Base-by-base conservation (phyloP, 176 grass and related monocot species). In the Ananas comosus region DNA sequence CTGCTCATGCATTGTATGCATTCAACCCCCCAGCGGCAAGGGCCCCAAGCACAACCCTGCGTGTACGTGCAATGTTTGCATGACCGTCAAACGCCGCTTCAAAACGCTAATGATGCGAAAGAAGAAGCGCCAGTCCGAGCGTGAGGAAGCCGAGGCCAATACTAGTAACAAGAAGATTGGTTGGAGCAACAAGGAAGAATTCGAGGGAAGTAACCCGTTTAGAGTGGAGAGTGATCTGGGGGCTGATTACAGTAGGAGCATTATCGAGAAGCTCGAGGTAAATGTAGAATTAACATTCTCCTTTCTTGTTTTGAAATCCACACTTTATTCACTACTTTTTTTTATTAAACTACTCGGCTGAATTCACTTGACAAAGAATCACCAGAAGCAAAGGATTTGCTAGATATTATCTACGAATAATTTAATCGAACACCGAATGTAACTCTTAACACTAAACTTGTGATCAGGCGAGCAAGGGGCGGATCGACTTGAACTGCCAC, bases 61-160 rank as follows among this genome's bases (percentile, higher is more conserved):
- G 2, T 99, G 95, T 85, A 99, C 80, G 2, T 99, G 95, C 72
- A 99, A 99, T 16, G 95, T 99, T 11, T 99, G 95, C 78, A 80
- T 99, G 94, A 99, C 90, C 0, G 90, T 99, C 1, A 87, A 73
- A 71, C 90, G 94, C n/a, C 87, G 94, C 14, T 99, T 99, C 80
- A 99, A 93, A 69, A 99, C 94, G 48, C 70, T 99, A 51, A 99
- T 93, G 94, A 83, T 93, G 94, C 83, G 94, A 71, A 99, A 99
- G 87, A 99, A 99, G 81, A 89, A 93, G 13, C 80, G 88, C 13
- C 94, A 99, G 72, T 91, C 89, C 0, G 94, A 99, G 67, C 77
- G 87, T 19, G 94, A 93, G 72, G 90, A 90, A 73, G 85, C 94
- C 0, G 94, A 99, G 84, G 72, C 58, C 59, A 54, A 71, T 69